Evolutionary conservation across 2,329 filamentous ascomycete genomes (phyloP).

Genomic region (Ascochyta fabae): DNA sequence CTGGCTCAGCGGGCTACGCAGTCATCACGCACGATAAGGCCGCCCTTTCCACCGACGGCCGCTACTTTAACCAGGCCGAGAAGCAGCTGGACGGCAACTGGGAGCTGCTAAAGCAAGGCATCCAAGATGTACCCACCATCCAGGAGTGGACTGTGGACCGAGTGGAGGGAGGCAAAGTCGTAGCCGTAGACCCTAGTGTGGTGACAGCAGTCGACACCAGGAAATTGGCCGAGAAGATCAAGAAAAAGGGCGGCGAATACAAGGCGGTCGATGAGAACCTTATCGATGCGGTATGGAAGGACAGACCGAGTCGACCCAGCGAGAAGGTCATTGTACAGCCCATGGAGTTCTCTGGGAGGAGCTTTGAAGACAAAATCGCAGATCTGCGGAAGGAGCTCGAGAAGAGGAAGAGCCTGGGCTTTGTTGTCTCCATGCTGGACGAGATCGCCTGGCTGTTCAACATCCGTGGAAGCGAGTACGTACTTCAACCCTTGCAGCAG

Average conservation of each 20-base stretch:
- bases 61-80: conserved; percentile 96
- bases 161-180: conserved; percentile 82
- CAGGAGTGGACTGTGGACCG: conserved; percentile 93
- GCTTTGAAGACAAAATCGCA: conserved; percentile 79
- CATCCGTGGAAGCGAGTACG: conserved; percentile 82
- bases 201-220: conserved; percentile 76
- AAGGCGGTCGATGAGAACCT: conserved; percentile 80
- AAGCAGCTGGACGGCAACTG: conserved; percentile 93
- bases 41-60: conserved; percentile 89
- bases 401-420: conserved; percentile 85
- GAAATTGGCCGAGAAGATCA: conserved; percentile 84
- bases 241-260: conserved; percentile 83
- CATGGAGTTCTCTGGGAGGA: conserved; percentile 79
- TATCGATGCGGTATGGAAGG: conserved; percentile 88
- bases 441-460: conserved; percentile 99
- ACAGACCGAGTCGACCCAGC: conserved; percentile 74
- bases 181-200: conserved; percentile 89
- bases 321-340: conserved; percentile 77
- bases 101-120: conserved; percentile 87
- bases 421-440: conserved; percentile 93
- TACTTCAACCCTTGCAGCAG: background rate
- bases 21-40: conserved; percentile 87
- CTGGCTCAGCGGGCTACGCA: conserved; percentile 91
- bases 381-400: conserved; percentile 90
- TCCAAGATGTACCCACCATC: conserved; percentile 95